Conservation (phyloP, 2,329 filamentous ascomycete genomes). For the Didymella glomerata region DNA sequence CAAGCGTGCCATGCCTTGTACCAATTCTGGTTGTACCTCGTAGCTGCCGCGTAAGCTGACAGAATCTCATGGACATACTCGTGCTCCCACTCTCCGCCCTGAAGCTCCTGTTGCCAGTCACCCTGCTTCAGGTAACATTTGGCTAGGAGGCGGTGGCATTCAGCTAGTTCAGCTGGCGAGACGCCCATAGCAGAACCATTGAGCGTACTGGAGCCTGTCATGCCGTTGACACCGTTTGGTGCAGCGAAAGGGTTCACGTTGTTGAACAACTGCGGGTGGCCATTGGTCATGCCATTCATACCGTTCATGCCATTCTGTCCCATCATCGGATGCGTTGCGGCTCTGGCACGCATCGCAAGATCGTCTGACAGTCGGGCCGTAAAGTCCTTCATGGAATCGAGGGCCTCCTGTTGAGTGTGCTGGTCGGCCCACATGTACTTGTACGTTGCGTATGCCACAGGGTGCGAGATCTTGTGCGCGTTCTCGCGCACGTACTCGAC, state of each 20-base stretch:
- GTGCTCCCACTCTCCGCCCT: conserved; percentile 88
- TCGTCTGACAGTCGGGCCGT: conserved; percentile 68
- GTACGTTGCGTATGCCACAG: conserved; percentile 93
- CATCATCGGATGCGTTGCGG: conserved; percentile 49
- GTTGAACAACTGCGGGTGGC: conserved; percentile 45
- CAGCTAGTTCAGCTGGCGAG: conserved; percentile 55
- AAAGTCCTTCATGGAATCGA: conserved; percentile 69
- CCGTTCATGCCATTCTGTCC: conserved; percentile 49
- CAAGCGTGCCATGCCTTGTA: conserved; percentile 99
- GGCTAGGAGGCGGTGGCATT: conserved; percentile 76
- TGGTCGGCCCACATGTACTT: conserved; percentile 92
- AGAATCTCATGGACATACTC: conserved; percentile 88
- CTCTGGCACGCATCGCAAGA: conserved; percentile 54
- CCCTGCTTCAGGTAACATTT: conserved; percentile 97
- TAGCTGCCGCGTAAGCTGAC: conserved; percentile 89
- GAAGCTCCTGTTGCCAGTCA: conserved; percentile 89
- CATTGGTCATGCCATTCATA: conserved; percentile 56
- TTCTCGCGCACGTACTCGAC: conserved; percentile 48
- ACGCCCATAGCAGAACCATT: conserved; percentile 37
- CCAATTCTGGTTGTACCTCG: conserved; percentile 91
- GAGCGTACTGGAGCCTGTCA: conserved; percentile 52
- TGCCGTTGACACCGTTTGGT: conserved; percentile 60
- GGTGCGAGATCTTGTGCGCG: conserved; percentile 66
- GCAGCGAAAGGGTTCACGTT: conserved; percentile 50
- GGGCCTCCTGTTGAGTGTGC: conserved; percentile 50